phyloP scores from a whole-genome alignment of 306 rosid genomes.

The Hippophae rhamnoides region DNA sequence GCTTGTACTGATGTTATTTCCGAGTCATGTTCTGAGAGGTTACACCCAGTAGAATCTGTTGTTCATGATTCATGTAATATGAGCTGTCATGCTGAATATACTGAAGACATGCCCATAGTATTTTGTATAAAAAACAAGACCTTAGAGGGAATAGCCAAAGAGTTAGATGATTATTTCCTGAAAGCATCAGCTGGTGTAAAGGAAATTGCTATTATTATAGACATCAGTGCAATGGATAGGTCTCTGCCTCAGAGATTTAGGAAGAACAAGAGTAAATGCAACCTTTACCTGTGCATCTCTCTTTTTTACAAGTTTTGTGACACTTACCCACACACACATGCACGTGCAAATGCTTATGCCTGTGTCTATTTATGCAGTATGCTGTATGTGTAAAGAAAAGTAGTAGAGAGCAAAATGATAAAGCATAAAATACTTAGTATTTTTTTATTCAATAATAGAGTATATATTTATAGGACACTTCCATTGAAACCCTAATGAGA shows the following conservation, averaged over 20 bases:
- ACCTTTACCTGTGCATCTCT: slow-evolving; percentile 8
- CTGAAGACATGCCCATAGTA: slow-evolving; percentile 23
- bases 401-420: too few species aligned
- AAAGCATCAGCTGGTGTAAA: slow-evolving; percentile 65
- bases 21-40: slow-evolving; percentile 31
- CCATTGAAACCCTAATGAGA: too few species aligned
- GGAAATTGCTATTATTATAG: slow-evolving; percentile 78
- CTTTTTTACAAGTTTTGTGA: slow-evolving; percentile 6
- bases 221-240: slow-evolving; percentile 41
- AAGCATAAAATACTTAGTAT: too few species aligned
- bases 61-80: slow-evolving; percentile 31
- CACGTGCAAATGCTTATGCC: neutral
- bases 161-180: slow-evolving; percentile 74
- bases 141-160: slow-evolving; percentile 54
- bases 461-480: too few species aligned
- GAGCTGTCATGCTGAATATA: slow-evolving; percentile 31
- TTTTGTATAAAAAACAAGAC: slow-evolving; percentile 46
- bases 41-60: slow-evolving; percentile 21
- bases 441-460: too few species aligned
- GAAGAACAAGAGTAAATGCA: slow-evolving; percentile 39
- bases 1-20: slow-evolving; percentile 25
- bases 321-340: neutral
- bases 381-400: neutral
- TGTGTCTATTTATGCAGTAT: neutral
- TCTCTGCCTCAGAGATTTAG: slow-evolving; percentile 38